Percentiles rank a stretch among this genome's conserved stretches.
Conservation (phyloP, 352 stramenopile species). For the Pythium phragmitis region DNA sequence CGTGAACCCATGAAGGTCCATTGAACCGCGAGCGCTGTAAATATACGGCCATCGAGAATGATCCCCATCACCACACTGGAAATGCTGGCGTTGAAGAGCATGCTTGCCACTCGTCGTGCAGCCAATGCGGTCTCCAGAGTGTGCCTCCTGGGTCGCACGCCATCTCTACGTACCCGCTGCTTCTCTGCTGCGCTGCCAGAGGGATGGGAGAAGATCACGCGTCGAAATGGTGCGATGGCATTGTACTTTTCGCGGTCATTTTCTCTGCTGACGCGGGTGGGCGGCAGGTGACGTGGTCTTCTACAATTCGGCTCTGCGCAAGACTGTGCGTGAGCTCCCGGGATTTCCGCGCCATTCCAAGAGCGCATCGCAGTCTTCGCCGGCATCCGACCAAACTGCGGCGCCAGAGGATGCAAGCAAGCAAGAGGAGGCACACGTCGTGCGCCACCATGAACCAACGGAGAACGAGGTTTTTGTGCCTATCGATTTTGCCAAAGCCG, state of each 20-base stretch:
- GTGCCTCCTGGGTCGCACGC: not conserved
- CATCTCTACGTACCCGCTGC: not conserved
- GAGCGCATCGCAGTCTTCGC: conserved; percentile 10
- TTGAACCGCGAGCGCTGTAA: not conserved
- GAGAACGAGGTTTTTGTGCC: conserved; percentile 71
- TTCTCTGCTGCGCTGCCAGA: conserved; percentile 43
- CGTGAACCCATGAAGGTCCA: not conserved
- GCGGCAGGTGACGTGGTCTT: conserved; percentile 55
- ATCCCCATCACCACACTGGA: conserved; percentile 4
- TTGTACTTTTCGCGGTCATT: not conserved
- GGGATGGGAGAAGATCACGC: conserved; percentile 60
- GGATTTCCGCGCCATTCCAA: conserved; percentile 28
- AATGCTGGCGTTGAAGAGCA: not conserved
- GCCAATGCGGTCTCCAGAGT: conserved; percentile 1
- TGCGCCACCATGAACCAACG: conserved; percentile 31
- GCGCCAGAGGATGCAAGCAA: conserved; percentile 1
- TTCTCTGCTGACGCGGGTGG: not conserved
- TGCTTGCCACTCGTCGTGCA: conserved; percentile 7
- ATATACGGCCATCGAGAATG: conserved; percentile 7
- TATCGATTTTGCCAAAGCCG: conserved; percentile 81
- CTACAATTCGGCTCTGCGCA: conserved; percentile 59
- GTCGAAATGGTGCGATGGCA: conserved; percentile 45
- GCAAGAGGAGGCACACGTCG: conserved; percentile 10
- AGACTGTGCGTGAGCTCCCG: conserved; percentile 56
- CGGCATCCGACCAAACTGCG: not conserved